Base-by-base conservation (phyloP, 345 rosid genomes). In the Citrus hindsii region DNA sequence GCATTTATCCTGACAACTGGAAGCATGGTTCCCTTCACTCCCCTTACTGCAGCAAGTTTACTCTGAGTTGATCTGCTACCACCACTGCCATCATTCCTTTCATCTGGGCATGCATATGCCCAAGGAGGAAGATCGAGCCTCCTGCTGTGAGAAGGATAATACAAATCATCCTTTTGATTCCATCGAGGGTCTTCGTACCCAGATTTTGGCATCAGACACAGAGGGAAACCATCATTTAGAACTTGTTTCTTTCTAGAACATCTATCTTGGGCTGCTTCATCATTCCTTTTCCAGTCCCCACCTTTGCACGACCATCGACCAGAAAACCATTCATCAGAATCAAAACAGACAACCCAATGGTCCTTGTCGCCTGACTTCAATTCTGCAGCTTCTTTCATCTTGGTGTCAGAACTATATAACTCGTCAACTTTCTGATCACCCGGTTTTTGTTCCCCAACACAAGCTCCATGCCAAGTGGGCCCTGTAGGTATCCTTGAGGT, bases 201-300 rank as follows among this genome's bases (percentile, higher is more conserved):
- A 74, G 98, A 92, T 79, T 92, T 97, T 69, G 92, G 90, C 99
- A 94, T 97, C 87, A 81, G 90, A 89, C 99, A 97, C 76, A 94
- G 79, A 46, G 98, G 93, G 84, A 89, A 97, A 81, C 98, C 98
- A 90, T 93, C 97, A 92, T 90, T 97, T 40, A 97, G 90, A 79
- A 93, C 93, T 81, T 85, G 58, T 82, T 92, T 97, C 89, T 82
- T 94, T 85, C 92, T 86, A 64, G 79, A 72, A 84, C 81, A 60
- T 76, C 82, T 87, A 74, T 97, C 99, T 75, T 86, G 92, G 58
- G 83, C 69, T 79, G 88, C 77, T 66, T 97, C 99, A 76, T 97
- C 98, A 37, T 86, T 85, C 87, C 97, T 93, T 84, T 86, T 93
- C 99, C 99, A 97, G 84, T 97, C 99, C 80, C 99, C 99, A 71